Percentiles rank a stretch among this genome's conserved stretches.
phyloP scores from a whole-genome alignment of 2,329 filamentous ascomycete species.

The Colletotrichum tropicale region DNA sequence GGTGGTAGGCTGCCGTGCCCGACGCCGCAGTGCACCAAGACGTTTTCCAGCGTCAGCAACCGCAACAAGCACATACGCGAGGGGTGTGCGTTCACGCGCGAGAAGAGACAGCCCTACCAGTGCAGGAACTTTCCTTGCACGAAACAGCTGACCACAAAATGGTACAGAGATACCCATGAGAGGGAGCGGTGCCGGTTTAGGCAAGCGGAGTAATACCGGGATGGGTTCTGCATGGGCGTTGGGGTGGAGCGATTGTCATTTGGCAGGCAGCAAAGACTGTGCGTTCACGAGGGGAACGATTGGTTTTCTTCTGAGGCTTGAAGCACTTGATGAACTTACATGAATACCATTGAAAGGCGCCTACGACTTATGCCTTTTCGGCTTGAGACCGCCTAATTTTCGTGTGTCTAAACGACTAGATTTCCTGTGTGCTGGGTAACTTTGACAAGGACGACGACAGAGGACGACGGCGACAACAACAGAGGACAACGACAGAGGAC shows the following conservation, averaged over 20 bases:
- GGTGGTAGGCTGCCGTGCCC: slow-evolving; percentile 21
- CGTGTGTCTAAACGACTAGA: too few species aligned
- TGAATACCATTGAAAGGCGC: too few species aligned
- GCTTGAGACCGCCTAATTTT: too few species aligned
- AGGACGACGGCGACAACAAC: too few species aligned
- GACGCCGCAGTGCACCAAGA: slow-evolving; percentile 26
- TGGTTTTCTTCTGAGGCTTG: neutral
- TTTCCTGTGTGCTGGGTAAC: too few species aligned
- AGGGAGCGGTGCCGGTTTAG: slow-evolving; percentile 27
- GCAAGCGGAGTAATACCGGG: neutral
- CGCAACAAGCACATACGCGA: slow-evolving; percentile 35
- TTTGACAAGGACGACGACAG: too few species aligned
- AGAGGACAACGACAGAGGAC: too few species aligned
- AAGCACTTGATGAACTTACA: neutral
- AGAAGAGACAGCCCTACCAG: slow-evolving; percentile 23
- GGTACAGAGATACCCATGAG: slow-evolving; percentile 33
- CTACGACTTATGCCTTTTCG: too few species aligned
- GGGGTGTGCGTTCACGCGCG: slow-evolving; percentile 27
- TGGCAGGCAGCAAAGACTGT: neutral
- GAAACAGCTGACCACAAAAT: slow-evolving; percentile 29
- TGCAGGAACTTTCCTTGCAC: slow-evolving; percentile 29
- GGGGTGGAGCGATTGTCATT: neutral
- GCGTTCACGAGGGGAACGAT: neutral
- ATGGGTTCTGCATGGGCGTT: neutral
- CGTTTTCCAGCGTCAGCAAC: slow-evolving; percentile 33